Percentiles rank a stretch among this genome's conserved stretches.
Evolutionary conservation across 179 eudicot species (phyloP).

Genomic region (Beta corolliflora): DNA sequence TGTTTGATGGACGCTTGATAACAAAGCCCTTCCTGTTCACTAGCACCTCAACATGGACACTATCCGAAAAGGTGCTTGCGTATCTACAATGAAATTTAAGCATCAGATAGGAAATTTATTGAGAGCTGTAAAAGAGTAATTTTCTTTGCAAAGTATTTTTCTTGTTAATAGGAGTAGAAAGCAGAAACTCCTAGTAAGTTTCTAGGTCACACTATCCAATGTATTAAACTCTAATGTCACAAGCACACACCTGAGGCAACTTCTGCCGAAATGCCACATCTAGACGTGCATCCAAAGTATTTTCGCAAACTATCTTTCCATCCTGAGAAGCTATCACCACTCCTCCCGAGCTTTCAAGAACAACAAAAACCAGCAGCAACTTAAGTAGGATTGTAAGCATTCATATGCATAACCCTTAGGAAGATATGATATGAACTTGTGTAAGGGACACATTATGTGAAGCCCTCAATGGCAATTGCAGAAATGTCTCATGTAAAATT

Average conservation of each 20-base stretch:
- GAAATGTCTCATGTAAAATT: too few species aligned
- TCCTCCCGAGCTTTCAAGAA: slow-evolving; percentile 54
- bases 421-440: background rate
- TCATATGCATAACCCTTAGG: background rate
- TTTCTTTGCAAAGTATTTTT: background rate
- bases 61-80: slow-evolving; percentile 35
- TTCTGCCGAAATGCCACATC: slow-evolving; percentile 62
- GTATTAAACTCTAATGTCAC: background rate
- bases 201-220: background rate
- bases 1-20: background rate
- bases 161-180: background rate
- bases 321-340: slow-evolving; percentile 70
- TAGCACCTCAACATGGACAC: background rate
- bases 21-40: background rate
- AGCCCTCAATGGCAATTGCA: too few species aligned
- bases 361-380: background rate
- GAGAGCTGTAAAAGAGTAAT: background rate
- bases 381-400: background rate
- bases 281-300: slow-evolving; percentile 65
- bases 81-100: slow-evolving; percentile 30
- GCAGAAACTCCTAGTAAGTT: too few species aligned
- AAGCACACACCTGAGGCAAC: slow-evolving; percentile 60
- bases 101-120: background rate
- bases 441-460: too few species aligned
- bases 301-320: slow-evolving; percentile 71